Evolutionary conservation across 352 stramenopile species (phyloP), one percentile per base, ranked within the genome.

Genomic region (Phytopythium montanum): DNA sequence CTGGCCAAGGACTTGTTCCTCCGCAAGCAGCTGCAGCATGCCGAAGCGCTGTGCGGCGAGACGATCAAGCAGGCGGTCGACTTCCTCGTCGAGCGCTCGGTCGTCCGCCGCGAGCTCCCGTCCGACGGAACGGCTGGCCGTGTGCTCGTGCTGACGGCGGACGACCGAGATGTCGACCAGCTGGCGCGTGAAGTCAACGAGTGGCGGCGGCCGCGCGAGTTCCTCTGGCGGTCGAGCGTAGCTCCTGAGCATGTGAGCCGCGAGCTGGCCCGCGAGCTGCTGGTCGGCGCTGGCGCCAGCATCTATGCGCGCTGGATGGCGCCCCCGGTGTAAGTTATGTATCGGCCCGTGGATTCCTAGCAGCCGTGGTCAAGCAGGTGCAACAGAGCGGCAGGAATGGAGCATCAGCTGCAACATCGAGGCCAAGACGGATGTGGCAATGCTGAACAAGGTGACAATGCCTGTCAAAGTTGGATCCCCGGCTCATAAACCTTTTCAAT

Each of bases 31-130:
- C 63, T 92, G 25, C 54, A 49, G 14, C 76, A 90, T n/a, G 78
- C 80, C 9, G 82, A 92, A 44, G 76, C 82, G 25, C 72, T 92
- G 5, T 92, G 82, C 61, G 87, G 75, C 45, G 82, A 92, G 63
- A 90, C 75, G 39, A 80, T 92, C 38, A 90, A 90, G 60, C 80
- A 92, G 58, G 71, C 80, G 50, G 62, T 90, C 8, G 82, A 88
- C 36, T 92, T 85, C 46, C 63, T 89, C 7, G 55, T 79, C 16
- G 79, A 88, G 56, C 66, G 55, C n/a, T 60, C 54, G 5, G 54
- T 86, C 18, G 57, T 91, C 26, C 54, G 60, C 16, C 79, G 66
- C 42, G 66, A 68, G 56, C 54, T 64, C 21, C 67, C 70, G 10
- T 28, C 45, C 10, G 63, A 83, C 57, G 46, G 69, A 56, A 60